Evolutionary conservation across 2,329 filamentous ascomycete genomes (phyloP).

Genomic region (Aspergillus pseudoterreus): DNA sequence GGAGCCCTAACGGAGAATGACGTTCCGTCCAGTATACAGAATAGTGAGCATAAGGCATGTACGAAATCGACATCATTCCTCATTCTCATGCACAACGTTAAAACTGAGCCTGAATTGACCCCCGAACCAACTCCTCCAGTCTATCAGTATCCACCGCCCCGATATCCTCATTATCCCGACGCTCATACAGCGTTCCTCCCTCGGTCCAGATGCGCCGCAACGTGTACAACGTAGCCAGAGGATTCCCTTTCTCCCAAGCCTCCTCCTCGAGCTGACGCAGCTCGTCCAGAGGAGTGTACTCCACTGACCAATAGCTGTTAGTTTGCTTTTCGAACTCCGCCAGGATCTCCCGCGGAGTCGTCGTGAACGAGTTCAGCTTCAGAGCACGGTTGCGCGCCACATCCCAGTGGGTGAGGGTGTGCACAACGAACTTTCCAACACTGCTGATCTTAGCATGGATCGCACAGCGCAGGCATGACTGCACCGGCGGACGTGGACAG

Average conservation of each 20-base stretch:
- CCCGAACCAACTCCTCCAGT: slow-evolving; percentile 46
- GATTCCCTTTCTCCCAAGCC: slow-evolving; percentile 53
- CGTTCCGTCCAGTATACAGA: not conserved
- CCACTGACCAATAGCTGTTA: slow-evolving; percentile 53
- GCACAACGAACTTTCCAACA: slow-evolving; percentile 64
- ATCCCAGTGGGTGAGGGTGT: slow-evolving; percentile 56
- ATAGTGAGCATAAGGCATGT: not conserved
- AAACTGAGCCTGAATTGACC: slow-evolving; percentile 16
- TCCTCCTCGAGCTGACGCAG: slow-evolving; percentile 57
- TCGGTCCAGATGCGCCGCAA: slow-evolving; percentile 69
- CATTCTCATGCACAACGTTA: not conserved
- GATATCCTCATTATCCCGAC: slow-evolving; percentile 62
- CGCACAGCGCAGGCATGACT: not conserved
- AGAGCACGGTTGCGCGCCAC: slow-evolving; percentile 54
- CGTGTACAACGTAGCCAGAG: slow-evolving; percentile 55
- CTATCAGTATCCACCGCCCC: slow-evolving; percentile 53
- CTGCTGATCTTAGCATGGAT: slow-evolving; percentile 32
- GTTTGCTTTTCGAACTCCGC: slow-evolving; percentile 67
- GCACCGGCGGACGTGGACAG: not conserved
- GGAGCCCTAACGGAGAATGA: not conserved
- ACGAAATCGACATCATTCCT: not conserved
- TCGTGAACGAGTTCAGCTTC: slow-evolving; percentile 68
- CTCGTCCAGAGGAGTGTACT: slow-evolving; percentile 51
- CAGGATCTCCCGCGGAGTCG: slow-evolving; percentile 59
- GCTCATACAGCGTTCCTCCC: slow-evolving; percentile 67